Evolutionary conservation across 441 rosid genomes (phyloP), one percentile per base, ranked within the genome.

Genomic region (Pelargonium myrrhifolium): DNA sequence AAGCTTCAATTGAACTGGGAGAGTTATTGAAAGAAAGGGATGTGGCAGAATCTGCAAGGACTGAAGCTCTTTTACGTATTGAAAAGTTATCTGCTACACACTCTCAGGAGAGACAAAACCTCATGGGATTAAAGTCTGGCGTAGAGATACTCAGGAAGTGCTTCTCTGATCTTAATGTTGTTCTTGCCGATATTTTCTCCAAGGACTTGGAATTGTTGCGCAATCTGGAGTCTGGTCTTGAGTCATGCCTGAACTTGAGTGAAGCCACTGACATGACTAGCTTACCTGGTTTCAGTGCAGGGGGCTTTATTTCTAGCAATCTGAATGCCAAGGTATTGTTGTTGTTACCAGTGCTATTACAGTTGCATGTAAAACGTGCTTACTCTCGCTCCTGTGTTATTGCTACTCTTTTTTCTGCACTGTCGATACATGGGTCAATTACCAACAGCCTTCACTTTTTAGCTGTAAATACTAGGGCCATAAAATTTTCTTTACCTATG

Each of bases 201-300:
- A 76, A 80, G 81, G 92, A 93, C 74, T 71, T 79, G 75, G 87
- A 84, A 76, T 83, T 86, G 76, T 79, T 91, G 82, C 84, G 78
- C 75, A 81, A 83, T 78, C 77, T 96, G 73, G 88, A 85, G 80
- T 80, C 71, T 69, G 76, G 76, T 56, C 74, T 89, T 74, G 83
- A 78, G 56, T 85, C 81, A 75, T 81, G 78, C 76, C 74, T 85
- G 37, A 81, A 83, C 75, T 80, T 74, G 75, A 70, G 69, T 56
- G 87, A 74, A 61, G 60, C 77, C 62, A 43, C 79, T 72, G 69
- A 58, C 65, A 61, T 75, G 68, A 76, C 78, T 79, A 79, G 61
- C 65, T 71, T 63, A 72, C 82, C 89, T 67, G 72, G 26, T 68
- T 70, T 68, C 65, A 70, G 66, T 68, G 68, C 58, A 55, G 78